phyloP scores from a whole-genome alignment of 495 filamentous ascomycete species.

The Hypomontagnella submonticulosa region DNA sequence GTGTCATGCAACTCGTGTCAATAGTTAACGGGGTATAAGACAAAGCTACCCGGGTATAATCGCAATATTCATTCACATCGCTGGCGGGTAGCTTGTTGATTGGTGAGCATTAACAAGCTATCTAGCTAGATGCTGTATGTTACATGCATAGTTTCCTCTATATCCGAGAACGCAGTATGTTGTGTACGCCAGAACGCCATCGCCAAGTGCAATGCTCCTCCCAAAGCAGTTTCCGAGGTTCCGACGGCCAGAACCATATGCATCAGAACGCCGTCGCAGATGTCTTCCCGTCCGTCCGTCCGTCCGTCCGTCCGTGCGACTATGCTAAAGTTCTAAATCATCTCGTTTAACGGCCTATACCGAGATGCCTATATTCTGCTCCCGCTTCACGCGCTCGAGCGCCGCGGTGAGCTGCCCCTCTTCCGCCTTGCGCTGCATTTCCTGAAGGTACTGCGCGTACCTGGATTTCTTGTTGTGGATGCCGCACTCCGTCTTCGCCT shows the following conservation, averaged over 20 bases:
- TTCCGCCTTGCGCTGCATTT: conserved; percentile 77
- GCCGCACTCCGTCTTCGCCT: conserved; percentile 94
- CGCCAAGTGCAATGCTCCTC: conserved; percentile 26
- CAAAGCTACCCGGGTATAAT: not conserved
- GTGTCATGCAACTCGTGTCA: not conserved
- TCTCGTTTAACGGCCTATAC: not conserved
- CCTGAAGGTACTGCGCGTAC: conserved; percentile 84
- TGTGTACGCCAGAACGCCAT: conserved; percentile 35
- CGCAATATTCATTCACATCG: not conserved
- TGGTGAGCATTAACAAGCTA: too few species aligned
- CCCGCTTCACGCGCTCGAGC: conserved; percentile 50
- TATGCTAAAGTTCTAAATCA: not conserved
- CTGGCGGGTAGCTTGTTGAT: not conserved
- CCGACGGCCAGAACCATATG: conserved; percentile 17
- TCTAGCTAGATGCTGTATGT: conserved; percentile 1
- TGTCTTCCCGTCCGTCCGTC: not conserved
- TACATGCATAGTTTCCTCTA: not conserved
- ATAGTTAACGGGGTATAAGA: not conserved
- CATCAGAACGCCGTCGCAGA: conserved; percentile 1
- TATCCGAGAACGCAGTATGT: not conserved
- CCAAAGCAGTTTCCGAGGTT: conserved; percentile 19
- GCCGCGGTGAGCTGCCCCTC: conserved; percentile 64
- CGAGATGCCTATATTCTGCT: conserved; percentile 18
- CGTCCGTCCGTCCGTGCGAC: not conserved
- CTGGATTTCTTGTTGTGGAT: conserved; percentile 97